Evolutionary conservation across 805 yeast genomes (phyloP), one percentile per base, ranked within the genome.

Genomic region (Candida berthetii): DNA sequence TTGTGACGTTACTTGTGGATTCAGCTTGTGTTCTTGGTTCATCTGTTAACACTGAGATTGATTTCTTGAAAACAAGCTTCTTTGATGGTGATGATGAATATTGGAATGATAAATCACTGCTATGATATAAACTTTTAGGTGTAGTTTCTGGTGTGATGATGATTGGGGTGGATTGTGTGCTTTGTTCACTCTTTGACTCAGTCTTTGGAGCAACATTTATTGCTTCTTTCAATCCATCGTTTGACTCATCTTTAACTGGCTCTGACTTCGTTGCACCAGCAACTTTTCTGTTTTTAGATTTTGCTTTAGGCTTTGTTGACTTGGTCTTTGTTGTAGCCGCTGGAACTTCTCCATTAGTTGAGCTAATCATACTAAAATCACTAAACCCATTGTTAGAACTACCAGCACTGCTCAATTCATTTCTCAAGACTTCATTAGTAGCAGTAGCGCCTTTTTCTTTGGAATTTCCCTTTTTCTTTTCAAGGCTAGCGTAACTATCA

Each of bases 1-100:
- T 42, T 1, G 57, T 52, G 17, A 54, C 39, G 31, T 46, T 45
- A 9, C 55, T 53, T 2, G 55, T 52, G 3, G 46, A 29, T 36
- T 49, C 35, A 15, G 44, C 42, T 7, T 33, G 16, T 10, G 36
- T 14, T 9, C 22, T 27, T 7, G 35, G 41, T 6, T 36, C 36
- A 9, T 43, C 37, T 2, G 51, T 40, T 14, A 53, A 32, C 1
- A 53, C 42, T 3, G 54, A 44, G 4, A 43, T 33, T 1, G 57
- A 53, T 13, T 38, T 45, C 31, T 46, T 48, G 17, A 36, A 50
- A 1, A 46, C 29, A 35, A 53, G 33, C 29, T 48, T 47, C 28
- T 46, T 50, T 13, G 48, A 36, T 3, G 52, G 53, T 5, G 45
- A 42, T 2, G 37, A 32, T 10, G 49, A 44, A 13, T 11, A 11